A percentile compares a stretch with the other conserved stretches of the same genome.
These are phyloP conservation scores for Stagonosporopsis vannaccii DNA, from an alignment of 2,329 filamentous ascomycete genomes.

Conservation along the genomic window DNA sequence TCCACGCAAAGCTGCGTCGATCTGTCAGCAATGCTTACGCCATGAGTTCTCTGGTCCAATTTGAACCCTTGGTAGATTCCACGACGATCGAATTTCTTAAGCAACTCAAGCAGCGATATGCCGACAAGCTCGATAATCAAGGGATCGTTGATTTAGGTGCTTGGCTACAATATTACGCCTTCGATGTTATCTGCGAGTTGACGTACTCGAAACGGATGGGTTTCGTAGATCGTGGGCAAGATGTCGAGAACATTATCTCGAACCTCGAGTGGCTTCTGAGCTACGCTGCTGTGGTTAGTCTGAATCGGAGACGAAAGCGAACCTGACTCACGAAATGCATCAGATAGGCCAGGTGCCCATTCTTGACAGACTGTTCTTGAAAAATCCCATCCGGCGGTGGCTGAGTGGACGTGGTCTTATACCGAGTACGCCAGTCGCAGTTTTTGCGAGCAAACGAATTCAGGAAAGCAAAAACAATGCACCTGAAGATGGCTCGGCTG, in stretches of 20 bases:
- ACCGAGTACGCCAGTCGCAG: conserved; percentile 16
- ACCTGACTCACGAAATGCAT: neutral
- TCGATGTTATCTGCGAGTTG: conserved; percentile 49
- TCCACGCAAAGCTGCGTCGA: conserved; percentile 44
- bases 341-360: conserved; percentile 21
- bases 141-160: conserved; percentile 27
- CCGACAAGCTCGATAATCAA: conserved; percentile 1
- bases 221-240: conserved; percentile 26
- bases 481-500: neutral
- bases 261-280: conserved; percentile 17
- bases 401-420: conserved; percentile 14
- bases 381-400: conserved; percentile 22
- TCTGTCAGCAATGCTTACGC: conserved; percentile 51
- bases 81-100: conserved; percentile 30
- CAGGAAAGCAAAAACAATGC: neutral
- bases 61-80: conserved; percentile 34
- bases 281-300: conserved; percentile 21
- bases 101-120: conserved; percentile 17
- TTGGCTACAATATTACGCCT: conserved; percentile 49
- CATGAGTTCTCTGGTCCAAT: conserved; percentile 47
- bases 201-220: conserved; percentile 30
- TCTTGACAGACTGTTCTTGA: conserved; percentile 19
- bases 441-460: conserved; percentile 19
- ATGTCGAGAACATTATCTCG: conserved; percentile 21
- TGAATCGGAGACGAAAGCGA: too few relatives aligned